Evolutionary conservation across 23 red algal species (phyloP), one percentile per base, ranked within the genome.

Genomic region (Gracilaria caudata): DNA sequence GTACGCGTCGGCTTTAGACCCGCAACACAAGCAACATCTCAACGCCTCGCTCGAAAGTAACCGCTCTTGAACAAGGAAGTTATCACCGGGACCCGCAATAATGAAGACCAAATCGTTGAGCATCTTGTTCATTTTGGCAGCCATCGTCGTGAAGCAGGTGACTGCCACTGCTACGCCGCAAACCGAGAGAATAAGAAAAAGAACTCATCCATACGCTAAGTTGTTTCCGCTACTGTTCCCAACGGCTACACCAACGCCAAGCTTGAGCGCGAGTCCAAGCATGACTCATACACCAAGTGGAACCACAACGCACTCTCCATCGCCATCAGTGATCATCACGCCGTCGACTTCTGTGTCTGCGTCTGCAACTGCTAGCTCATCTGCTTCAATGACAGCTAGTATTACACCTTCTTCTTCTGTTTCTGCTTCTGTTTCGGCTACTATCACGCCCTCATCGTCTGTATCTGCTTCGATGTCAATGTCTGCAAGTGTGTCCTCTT

Each of bases 241-340:
- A 35, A 66, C 61, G 8, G 61, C 61, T 36, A 66, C 61, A 3
- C 61, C 61, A 36, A 66, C 61, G 1, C 28, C 61, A 66, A 66
- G 61, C 61, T 0, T 35, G 29, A 66, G 61, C 23, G 32, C 61
- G 12, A 66, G 61, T 36, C 61, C 61, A 4, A 66, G 29, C 6
- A 30, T 12, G 58, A 6, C 19, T 11, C 61, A 66, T 25, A 33
- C 61, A 4, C 8, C 61, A 17, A 66, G 61, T 16, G 30, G 30
- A 17, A 7, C 61, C 29, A 14, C 17, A 36, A 36, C 30, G 10
- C 26, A 66, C 13, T 66, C 61, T 66, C 29, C 61, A 36, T 66
- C 29, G 30, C 30, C 61, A 35, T 53, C 49, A 53, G 19, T 36
- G 13, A 35, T 30, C 35, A 8, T 30, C 6, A 66, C 7, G 29